These are phyloP conservation scores for Globisporangium mamillatum DNA, from an alignment of 352 stramenopile genomes.

Conservation along the genomic window DNA sequence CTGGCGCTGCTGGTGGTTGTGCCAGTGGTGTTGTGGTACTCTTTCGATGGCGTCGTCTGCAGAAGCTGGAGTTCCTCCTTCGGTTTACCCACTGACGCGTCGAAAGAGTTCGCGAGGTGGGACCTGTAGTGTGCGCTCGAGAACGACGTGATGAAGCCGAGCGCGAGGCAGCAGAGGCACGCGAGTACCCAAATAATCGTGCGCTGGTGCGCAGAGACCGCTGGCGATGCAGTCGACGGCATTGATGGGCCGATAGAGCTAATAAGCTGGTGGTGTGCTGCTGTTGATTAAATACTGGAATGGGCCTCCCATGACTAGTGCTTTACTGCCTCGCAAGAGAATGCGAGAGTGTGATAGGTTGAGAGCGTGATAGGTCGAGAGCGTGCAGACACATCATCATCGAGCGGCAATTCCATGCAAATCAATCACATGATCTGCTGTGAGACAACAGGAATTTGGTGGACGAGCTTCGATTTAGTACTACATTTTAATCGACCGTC, in stretches of 20 bases:
- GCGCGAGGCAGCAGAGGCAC: conserved; percentile 37
- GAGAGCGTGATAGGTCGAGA: not conserved
- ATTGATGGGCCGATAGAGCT: not conserved
- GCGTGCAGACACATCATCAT: not conserved
- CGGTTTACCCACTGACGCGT: not conserved
- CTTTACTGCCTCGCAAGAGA: not conserved
- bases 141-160: conserved; percentile 36
- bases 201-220: conserved; percentile 6
- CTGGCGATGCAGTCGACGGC: not conserved
- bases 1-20: not conserved
- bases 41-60: conserved; percentile 1
- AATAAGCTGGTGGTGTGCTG: not conserved
- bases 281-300: not conserved
- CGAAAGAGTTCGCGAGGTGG: not conserved
- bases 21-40: not conserved
- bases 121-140: conserved; percentile 22
- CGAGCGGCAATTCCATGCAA: not conserved
- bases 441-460: not conserved
- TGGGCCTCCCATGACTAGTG: not conserved
- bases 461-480: not conserved
- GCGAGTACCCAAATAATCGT: conserved; percentile 34
- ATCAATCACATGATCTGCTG: not conserved
- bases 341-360: not conserved
- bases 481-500: not conserved
- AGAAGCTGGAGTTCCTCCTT: conserved; percentile 2